phyloP scores from a whole-genome alignment of 176 grass and related monocot species.

The Carex myosuroides region DNA sequence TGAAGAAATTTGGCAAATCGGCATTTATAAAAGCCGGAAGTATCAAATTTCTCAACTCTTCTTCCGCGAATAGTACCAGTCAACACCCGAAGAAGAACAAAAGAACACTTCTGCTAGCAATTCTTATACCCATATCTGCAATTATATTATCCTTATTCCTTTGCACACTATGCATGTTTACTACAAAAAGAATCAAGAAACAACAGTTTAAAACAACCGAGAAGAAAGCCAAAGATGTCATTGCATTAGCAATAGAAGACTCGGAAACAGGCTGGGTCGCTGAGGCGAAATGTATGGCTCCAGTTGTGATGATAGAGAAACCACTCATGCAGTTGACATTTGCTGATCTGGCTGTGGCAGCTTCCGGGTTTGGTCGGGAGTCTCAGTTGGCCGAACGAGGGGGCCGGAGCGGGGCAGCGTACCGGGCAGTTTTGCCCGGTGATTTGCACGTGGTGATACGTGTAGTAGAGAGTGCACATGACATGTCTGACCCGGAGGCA shows the following conservation, averaged over 20 bases:
- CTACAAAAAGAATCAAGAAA: background rate
- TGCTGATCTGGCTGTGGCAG: conserved; percentile 62
- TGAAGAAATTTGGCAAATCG: conserved; percentile 43
- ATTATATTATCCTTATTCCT: conserved; percentile 2
- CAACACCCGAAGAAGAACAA: background rate
- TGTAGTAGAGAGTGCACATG: conserved; percentile 32
- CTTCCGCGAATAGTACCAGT: conserved; percentile 9
- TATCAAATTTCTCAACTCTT: conserved; percentile 14
- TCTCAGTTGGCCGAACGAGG: conserved; percentile 59
- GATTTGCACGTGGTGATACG: conserved; percentile 78
- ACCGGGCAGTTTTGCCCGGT: conserved; percentile 54
- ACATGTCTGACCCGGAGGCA: background rate
- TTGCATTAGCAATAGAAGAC: conserved; percentile 27
- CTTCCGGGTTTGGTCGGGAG: conserved; percentile 77
- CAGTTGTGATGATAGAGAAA: conserved; percentile 71
- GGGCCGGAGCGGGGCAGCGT: conserved; percentile 53
- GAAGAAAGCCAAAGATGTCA: conserved; percentile 18
- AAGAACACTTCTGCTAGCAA: conserved; percentile 1
- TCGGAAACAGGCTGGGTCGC: conserved; percentile 40
- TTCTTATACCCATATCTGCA: conserved; percentile 7
- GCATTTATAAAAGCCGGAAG: conserved; percentile 46
- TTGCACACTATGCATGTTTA: background rate
- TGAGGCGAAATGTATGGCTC: conserved; percentile 36
- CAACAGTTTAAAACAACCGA: conserved; percentile 15
- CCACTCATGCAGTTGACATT: conserved; percentile 70